Conservation (phyloP, 257 asterid genomes). For the Przewalskia tangutica region DNA sequence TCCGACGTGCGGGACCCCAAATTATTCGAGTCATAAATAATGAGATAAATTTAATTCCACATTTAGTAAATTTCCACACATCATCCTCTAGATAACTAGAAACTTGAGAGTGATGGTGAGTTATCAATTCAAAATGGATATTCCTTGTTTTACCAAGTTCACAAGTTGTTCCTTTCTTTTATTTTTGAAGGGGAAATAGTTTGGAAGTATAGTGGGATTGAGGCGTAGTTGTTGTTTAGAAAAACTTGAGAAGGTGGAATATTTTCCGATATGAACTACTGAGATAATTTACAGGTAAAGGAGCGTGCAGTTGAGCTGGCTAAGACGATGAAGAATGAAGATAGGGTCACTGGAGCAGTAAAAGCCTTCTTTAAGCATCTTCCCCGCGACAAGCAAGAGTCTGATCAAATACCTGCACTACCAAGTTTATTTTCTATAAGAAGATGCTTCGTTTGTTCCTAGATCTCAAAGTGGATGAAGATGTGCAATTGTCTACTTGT, state of each 20-base stretch:
- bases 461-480: constrained; percentile 15
- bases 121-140: background rate
- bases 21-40: too few relatives aligned
- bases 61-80: too few relatives aligned
- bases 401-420: constrained; percentile 33
- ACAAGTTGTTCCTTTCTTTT: background rate
- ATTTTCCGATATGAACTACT: background rate
- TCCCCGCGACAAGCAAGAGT: constrained; percentile 43
- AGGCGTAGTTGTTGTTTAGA: background rate
- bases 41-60: too few relatives aligned
- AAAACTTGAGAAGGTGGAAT: background rate
- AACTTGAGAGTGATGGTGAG: background rate
- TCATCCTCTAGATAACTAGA: background rate
- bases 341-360: constrained; percentile 90
- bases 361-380: constrained; percentile 83
- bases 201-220: background rate
- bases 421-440: constrained; percentile 47
- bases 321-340: constrained; percentile 89
- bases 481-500: background rate
- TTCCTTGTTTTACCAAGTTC: background rate
- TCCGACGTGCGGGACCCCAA: too few relatives aligned
- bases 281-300: constrained; percentile 57
- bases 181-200: too few relatives aligned
- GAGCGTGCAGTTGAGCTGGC: constrained; percentile 78
- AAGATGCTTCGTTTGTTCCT: constrained; percentile 78